Evolutionary conservation across 345 rosid genomes (phyloP), one percentile per base, ranked within the genome.

Genomic region (Citrus australasica): DNA sequence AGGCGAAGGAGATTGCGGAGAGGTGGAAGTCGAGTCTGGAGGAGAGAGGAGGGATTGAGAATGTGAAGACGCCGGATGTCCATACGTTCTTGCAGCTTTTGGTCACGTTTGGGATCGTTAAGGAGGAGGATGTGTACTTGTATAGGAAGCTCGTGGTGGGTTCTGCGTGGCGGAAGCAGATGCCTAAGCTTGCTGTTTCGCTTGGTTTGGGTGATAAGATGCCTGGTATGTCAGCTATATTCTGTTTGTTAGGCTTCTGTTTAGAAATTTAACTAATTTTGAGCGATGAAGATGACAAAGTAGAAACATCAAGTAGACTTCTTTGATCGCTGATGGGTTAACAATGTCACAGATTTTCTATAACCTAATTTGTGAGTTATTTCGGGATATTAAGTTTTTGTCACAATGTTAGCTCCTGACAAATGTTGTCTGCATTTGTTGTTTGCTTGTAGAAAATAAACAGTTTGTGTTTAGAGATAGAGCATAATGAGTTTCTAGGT

Each of bases 131-230:
- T 79, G 87, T 96, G 25, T 83, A 81, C 76, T 82, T 96, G 70
- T 96, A 94, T 55, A 79, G 99, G 85, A 96, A 92, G 89, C 99
- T 96, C 55, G 98, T 96, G 2, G 89, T 94, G 67, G 95, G 92
- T 55, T 96, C 99, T 4, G 98, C 99, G 0, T 92, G 99, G 99
- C 91, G 99, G 55, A 96, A 92, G 86, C 99, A 96, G 90, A 94
- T 96, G 99, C 99, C 99, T 4, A 96, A 90, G 84, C 97, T 96
- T 71, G 99, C 99, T 6, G 86, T 96, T 72, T 96, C 93, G 0
- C 97, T 96, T 77, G 99, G 98, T 25, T 82, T 96, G 82, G 97
- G 93, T 78, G 93, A 88, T 82, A 82, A 91, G 88, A 94, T 94
- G 98, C 97, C 98, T 58, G 99, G 99, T 96, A 94, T 82, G 78